These are phyloP conservation scores for Beauveria rudraprayagi DNA, from an alignment of 2,329 filamentous ascomycete genomes.

Conservation along the genomic window DNA sequence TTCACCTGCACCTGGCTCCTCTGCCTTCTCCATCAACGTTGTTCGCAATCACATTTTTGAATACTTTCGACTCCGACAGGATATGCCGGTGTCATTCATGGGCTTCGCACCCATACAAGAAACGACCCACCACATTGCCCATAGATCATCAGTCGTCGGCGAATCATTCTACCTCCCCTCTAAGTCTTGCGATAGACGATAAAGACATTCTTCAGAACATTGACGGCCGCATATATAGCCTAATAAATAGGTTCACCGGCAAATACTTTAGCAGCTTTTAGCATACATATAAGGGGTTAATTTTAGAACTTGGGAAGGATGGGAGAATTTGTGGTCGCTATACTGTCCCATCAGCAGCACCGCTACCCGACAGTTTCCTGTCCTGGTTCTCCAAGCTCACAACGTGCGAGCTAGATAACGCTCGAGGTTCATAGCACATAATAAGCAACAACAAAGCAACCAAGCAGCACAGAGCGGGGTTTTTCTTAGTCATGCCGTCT, in stretches of 20 bases:
- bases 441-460: neutral
- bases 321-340: constrained; percentile 5
- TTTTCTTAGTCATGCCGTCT: constrained; percentile 4
- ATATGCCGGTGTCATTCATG: neutral
- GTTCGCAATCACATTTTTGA: neutral
- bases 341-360: constrained; percentile 12
- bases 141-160: neutral
- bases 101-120: neutral
- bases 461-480: neutral
- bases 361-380: constrained; percentile 14
- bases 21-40: neutral
- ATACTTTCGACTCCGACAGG: neutral
- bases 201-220: neutral
- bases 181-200: neutral
- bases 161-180: neutral
- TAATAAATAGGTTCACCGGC: neutral
- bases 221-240: neutral
- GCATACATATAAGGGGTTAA: neutral
- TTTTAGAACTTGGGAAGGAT: neutral
- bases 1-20: neutral
- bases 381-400: constrained; percentile 14
- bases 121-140: neutral
- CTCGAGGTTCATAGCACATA: neutral
- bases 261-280: neutral
- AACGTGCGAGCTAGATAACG: constrained; percentile 11